A percentile compares a stretch with the other conserved stretches of the same genome.
phyloP scores from a whole-genome alignment of 2,329 filamentous ascomycete genomes.

The Ploettnerulaceae sp. region DNA sequence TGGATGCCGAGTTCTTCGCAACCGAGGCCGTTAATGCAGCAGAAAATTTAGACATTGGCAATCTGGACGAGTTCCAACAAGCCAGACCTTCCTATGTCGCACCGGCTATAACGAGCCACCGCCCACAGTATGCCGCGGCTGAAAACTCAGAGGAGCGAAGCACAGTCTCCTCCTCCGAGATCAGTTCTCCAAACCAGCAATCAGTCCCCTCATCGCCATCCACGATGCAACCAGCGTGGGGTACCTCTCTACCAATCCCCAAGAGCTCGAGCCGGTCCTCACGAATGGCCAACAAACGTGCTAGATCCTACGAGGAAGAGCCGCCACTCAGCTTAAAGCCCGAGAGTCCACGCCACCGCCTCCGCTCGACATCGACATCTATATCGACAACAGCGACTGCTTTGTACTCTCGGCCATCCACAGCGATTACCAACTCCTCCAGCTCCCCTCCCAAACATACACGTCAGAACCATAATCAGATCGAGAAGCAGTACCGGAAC shows the following conservation, averaged over 20 bases:
- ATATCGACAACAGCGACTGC: not conserved
- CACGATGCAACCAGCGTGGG: not conserved
- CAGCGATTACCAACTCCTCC: not conserved
- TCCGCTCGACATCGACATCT: not conserved
- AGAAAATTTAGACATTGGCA: not conserved
- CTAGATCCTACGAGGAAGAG: not conserved
- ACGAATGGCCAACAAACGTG: not conserved
- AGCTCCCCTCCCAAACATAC: not conserved
- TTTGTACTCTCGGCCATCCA: not conserved
- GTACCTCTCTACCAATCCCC: not conserved
- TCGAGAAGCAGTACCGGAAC: constrained; percentile 18
- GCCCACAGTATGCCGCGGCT: not conserved
- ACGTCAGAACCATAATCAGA: constrained; percentile 13
- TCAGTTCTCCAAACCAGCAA: not conserved
- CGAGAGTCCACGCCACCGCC: not conserved
- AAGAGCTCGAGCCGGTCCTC: not conserved
- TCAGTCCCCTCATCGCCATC: not conserved
- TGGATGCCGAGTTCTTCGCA: not conserved
- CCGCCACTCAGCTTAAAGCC: not conserved
- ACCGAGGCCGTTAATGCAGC: not conserved
- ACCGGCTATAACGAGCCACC: too few species aligned
- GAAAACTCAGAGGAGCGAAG: not conserved
- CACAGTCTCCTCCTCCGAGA: not conserved
- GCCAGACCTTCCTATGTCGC: not conserved
- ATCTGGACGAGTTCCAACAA: not conserved